These are phyloP conservation scores for Avicennia marina DNA, from an alignment of 257 asterid species.

Conservation along the genomic window DNA sequence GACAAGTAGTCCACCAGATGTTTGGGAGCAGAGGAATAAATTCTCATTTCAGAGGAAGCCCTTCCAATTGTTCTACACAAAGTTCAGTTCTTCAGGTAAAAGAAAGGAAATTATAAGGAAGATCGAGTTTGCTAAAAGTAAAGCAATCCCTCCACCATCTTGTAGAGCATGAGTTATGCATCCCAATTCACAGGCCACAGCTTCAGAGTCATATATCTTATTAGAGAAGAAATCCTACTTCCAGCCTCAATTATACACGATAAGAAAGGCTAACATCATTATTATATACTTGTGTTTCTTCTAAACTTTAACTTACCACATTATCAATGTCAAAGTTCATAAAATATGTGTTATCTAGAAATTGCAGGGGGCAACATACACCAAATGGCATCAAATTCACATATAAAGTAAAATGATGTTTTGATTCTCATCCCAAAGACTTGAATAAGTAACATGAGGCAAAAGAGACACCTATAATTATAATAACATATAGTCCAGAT, in stretches of 20 bases:
- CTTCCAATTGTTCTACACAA: constrained; percentile 72
- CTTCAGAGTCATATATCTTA: neutral
- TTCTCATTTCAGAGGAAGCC: constrained; percentile 85
- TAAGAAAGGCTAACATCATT: neutral
- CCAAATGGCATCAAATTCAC: too few relatives aligned
- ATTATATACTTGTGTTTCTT: too few relatives aligned
- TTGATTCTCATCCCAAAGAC: too few relatives aligned
- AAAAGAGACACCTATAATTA: too few relatives aligned
- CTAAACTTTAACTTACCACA: too few relatives aligned
- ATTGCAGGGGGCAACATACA: too few relatives aligned
- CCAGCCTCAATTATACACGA: neutral
- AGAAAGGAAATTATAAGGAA: neutral
- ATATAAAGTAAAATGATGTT: too few relatives aligned
- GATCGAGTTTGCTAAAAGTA: neutral
- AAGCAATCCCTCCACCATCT: constrained; percentile 3
- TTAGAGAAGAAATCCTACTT: neutral
- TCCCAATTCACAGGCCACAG: neutral
- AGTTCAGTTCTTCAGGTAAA: neutral
- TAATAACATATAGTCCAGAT: too few relatives aligned
- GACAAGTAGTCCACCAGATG: constrained; percentile 21
- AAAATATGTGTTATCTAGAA: too few relatives aligned
- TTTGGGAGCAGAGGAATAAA: constrained; percentile 63
- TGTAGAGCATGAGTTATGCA: constrained; percentile 5
- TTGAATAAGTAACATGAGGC: too few relatives aligned
- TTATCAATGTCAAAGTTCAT: too few relatives aligned